phyloP scores from a whole-genome alignment of 2,329 filamentous ascomycete species.

The Xylariaceae sp. region DNA sequence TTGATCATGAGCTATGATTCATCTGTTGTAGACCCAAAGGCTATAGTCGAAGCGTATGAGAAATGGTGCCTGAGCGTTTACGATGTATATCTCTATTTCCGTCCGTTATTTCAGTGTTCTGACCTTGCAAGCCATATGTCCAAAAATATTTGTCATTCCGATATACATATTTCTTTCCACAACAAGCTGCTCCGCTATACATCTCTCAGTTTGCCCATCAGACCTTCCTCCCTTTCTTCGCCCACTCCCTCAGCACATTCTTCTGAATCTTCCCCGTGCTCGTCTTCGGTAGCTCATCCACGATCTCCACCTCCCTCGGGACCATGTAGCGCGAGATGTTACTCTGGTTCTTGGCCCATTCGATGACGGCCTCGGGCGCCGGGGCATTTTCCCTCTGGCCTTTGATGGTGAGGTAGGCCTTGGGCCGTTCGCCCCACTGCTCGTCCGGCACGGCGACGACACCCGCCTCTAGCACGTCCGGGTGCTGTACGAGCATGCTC shows the following conservation, averaged over 20 bases:
- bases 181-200: background rate
- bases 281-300: slow-evolving; percentile 92
- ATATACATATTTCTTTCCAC: background rate
- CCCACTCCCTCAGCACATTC: slow-evolving; percentile 90
- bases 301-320: slow-evolving; percentile 73
- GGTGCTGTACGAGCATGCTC: slow-evolving; percentile 86
- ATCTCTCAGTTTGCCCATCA: background rate
- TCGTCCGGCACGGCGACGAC: slow-evolving; percentile 87
- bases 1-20: background rate
- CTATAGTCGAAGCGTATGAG: too few relatives aligned
- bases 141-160: too few relatives aligned
- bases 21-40: too few relatives aligned
- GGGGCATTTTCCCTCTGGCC: slow-evolving; percentile 57
- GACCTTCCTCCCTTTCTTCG: slow-evolving; percentile 52
- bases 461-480: slow-evolving; percentile 87
- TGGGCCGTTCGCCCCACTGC: slow-evolving; percentile 96
- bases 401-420: slow-evolving; percentile 88
- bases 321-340: slow-evolving; percentile 92
- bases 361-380: slow-evolving; percentile 73
- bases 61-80: too few relatives aligned
- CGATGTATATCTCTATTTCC: background rate
- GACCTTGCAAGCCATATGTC: too few relatives aligned
- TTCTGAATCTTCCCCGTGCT: slow-evolving; percentile 97
- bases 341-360: slow-evolving; percentile 83
- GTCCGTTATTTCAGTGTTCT: too few relatives aligned